Evolutionary conservation across 1,284 basidiomycete species (phyloP).

Genomic region (Cryptococcus amylolentus): DNA sequence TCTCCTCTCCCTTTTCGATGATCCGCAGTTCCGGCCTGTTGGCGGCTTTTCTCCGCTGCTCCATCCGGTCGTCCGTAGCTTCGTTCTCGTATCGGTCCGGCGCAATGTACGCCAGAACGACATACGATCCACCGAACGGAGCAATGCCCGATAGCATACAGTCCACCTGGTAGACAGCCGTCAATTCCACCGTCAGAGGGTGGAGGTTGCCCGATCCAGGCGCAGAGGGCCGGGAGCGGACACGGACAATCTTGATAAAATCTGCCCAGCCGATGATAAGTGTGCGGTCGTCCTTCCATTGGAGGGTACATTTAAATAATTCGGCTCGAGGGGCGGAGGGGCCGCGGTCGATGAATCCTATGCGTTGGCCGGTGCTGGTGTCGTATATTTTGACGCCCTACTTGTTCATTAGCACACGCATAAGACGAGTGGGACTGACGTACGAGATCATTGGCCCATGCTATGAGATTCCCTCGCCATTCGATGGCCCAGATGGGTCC

Average conservation of each 20-base stretch:
- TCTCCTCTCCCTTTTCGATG: conserved; percentile 87
- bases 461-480: conserved; percentile 83
- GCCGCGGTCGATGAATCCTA: conserved; percentile 83
- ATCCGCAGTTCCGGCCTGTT: conserved; percentile 89
- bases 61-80: conserved; percentile 64
- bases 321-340: conserved; percentile 80
- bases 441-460: conserved; percentile 93
- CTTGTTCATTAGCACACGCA: neutral
- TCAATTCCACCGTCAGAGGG: conserved; percentile 67
- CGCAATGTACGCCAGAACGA: conserved; percentile 72
- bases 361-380: conserved; percentile 68
- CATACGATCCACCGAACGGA: conserved; percentile 69
- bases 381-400: conserved; percentile 95
- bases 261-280: conserved; percentile 94
- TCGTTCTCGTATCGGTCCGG: conserved; percentile 56
- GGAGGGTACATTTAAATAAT: conserved; percentile 83
- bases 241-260: conserved; percentile 82
- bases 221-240: conserved; percentile 56
- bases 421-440: conserved; percentile 25
- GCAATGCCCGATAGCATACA: conserved; percentile 92
- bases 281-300: conserved; percentile 88
- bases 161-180: conserved; percentile 87
- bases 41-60: conserved; percentile 73
- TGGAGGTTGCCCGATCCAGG: conserved; percentile 40
- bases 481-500: conserved; percentile 90